phyloP scores from a whole-genome alignment of 371 early-diverging fungal genomes.

The Conidiobolus incongruus region DNA sequence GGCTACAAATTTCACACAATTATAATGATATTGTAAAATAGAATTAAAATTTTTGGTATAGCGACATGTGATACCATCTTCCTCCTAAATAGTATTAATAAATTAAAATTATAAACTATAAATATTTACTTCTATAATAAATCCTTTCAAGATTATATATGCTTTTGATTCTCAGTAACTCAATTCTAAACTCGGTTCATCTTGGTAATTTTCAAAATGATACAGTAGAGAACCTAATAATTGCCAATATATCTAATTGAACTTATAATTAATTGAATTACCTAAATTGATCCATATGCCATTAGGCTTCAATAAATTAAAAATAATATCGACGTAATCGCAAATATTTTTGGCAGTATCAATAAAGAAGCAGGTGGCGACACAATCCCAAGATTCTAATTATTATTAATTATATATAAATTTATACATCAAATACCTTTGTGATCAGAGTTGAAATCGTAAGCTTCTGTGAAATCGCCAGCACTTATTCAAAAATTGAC shows the following conservation, averaged over 20 bases:
- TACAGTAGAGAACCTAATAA: conserved; percentile 65
- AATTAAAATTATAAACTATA: no score
- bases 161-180: no score
- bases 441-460: conserved; percentile 22
- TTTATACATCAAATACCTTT: conserved; percentile 12
- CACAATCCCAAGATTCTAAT: conserved; percentile 55
- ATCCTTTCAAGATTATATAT: no score
- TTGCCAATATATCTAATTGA: neutral
- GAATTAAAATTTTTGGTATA: no score
- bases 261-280: conserved; percentile 8
- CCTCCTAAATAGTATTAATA: no score
- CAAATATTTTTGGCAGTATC: conserved; percentile 86
- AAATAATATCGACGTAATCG: conserved; percentile 64
- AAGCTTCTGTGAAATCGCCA: conserved; percentile 87
- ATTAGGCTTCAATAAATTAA: conserved; percentile 41
- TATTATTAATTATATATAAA: no score
- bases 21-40: no score
- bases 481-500: conserved; percentile 88
- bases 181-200: conserved; percentile 63
- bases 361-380: conserved; percentile 89
- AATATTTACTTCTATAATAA: no score
- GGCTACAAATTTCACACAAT: no score
- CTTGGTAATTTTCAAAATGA: conserved; percentile 68
- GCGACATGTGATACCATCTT: no score
- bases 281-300: conserved; percentile 92